phyloP scores from a whole-genome alignment of 768 basidiomycete genomes.

The Rubroboletus satanas region DNA sequence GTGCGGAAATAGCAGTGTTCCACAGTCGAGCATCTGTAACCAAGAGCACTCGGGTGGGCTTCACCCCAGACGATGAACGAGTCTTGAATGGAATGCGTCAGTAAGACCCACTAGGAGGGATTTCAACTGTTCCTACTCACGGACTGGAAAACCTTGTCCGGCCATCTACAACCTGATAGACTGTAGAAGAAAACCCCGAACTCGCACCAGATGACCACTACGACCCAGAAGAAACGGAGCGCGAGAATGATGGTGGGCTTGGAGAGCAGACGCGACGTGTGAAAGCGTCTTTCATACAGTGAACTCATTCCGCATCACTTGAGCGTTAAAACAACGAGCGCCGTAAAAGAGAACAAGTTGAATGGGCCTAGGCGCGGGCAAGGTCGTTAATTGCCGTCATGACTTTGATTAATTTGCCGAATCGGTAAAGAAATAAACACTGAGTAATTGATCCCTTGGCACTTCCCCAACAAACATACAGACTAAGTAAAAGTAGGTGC shows the following conservation, averaged over 20 bases:
- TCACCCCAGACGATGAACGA: constrained; percentile 8
- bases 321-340: neutral
- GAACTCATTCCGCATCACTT: constrained; percentile 29
- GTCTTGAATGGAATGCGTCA: constrained; percentile 12
- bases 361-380: neutral
- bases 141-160: constrained; percentile 33
- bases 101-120: neutral
- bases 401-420: constrained; percentile 5
- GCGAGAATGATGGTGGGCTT: constrained; percentile 37
- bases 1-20: constrained; percentile 30
- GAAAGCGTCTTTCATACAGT: constrained; percentile 27
- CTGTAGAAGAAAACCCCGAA: constrained; percentile 55
- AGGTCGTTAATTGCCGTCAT: constrained; percentile 11
- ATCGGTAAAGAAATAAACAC: constrained; percentile 5
- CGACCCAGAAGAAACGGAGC: constrained; percentile 51
- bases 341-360: neutral
- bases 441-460: neutral
- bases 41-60: constrained; percentile 57
- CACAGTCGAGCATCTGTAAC: constrained; percentile 67
- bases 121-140: constrained; percentile 19
- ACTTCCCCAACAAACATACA: neutral
- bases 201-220: constrained; percentile 64
- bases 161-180: constrained; percentile 60
- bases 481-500: neutral
- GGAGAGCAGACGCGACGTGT: constrained; percentile 22